Conservation (phyloP, 768 basidiomycete genomes). For the Mrakia hoshinonis region DNA sequence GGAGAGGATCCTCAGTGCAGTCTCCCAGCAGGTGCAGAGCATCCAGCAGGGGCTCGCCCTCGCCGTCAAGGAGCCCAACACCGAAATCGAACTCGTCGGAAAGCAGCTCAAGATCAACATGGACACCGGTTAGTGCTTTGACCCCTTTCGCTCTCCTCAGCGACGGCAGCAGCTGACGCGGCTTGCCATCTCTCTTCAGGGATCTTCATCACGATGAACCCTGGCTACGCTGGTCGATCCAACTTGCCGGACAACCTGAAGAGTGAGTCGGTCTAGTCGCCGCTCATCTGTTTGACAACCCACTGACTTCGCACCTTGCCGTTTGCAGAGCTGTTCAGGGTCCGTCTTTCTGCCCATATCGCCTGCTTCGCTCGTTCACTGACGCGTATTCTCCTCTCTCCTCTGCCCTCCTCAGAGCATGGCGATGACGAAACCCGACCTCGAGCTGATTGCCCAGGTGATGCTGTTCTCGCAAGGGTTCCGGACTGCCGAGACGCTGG, state of each 20-base stretch:
- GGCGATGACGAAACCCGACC: constrained; percentile 98
- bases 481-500: constrained; percentile 92
- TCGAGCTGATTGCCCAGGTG: constrained; percentile 97
- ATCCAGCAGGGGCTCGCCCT: constrained; percentile 92
- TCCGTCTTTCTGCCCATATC: constrained; percentile 44
- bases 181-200: constrained; percentile 45
- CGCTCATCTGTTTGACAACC: constrained; percentile 27
- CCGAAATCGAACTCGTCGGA: constrained; percentile 90
- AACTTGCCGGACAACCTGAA: constrained; percentile 47
- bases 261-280: constrained; percentile 31
- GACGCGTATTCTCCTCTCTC: constrained; percentile 18
- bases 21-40: constrained; percentile 97
- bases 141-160: neutral
- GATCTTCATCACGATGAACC: constrained; percentile 98
- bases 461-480: constrained; percentile 99
- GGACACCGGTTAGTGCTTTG: constrained; percentile 62
- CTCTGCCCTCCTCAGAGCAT: constrained; percentile 51
- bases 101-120: constrained; percentile 86
- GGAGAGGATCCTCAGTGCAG: constrained; percentile 93
- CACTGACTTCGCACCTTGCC: constrained; percentile 63
- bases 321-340: constrained; percentile 83
- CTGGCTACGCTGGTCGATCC: constrained; percentile 96
- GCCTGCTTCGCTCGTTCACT: neutral
- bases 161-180: neutral
- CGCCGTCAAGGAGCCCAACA: constrained; percentile 69